phyloP scores from a whole-genome alignment of 106 monocot species.

The Vanilla planifolia region DNA sequence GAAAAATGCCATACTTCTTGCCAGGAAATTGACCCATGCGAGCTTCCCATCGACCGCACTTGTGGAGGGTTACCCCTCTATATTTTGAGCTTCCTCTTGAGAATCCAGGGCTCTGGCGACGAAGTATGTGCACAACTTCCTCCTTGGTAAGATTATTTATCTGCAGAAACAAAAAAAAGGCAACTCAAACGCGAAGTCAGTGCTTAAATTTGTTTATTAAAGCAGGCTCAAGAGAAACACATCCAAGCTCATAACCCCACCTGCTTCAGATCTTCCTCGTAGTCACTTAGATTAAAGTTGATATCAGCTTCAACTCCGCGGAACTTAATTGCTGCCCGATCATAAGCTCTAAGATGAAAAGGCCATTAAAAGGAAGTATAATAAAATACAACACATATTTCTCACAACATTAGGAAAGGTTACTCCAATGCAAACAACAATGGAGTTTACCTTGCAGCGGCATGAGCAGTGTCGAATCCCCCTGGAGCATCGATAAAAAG shows the following conservation, averaged over 20 bases:
- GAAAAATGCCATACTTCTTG: slow-evolving; percentile 29
- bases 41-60: slow-evolving; percentile 52
- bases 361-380: neutral
- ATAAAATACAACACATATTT: neutral
- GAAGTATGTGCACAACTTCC: slow-evolving; percentile 46
- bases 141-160: slow-evolving; percentile 42
- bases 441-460: slow-evolving; percentile 41
- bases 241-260: slow-evolving; percentile 5
- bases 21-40: slow-evolving; percentile 39
- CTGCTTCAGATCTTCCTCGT: slow-evolving; percentile 51
- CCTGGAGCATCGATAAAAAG: slow-evolving; percentile 28
- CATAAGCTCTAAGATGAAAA: slow-evolving; percentile 35
- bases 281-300: slow-evolving; percentile 35
- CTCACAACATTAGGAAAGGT: neutral
- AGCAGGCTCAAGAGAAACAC: neutral
- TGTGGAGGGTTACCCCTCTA: slow-evolving; percentile 41
- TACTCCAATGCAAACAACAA: neutral
- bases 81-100: slow-evolving; percentile 50
- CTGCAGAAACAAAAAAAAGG: slow-evolving; percentile 9
- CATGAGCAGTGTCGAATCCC: slow-evolving; percentile 79
- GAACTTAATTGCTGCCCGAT: slow-evolving; percentile 50
- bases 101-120: slow-evolving; percentile 39
- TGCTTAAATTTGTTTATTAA: neutral
- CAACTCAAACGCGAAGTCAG: too few species aligned
- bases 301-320: slow-evolving; percentile 46